Evolutionary conservation across 2,329 filamentous ascomycete genomes (phyloP), one percentile per base, ranked within the genome.

Genomic region (Monilinia vaccinii-corymbosi): DNA sequence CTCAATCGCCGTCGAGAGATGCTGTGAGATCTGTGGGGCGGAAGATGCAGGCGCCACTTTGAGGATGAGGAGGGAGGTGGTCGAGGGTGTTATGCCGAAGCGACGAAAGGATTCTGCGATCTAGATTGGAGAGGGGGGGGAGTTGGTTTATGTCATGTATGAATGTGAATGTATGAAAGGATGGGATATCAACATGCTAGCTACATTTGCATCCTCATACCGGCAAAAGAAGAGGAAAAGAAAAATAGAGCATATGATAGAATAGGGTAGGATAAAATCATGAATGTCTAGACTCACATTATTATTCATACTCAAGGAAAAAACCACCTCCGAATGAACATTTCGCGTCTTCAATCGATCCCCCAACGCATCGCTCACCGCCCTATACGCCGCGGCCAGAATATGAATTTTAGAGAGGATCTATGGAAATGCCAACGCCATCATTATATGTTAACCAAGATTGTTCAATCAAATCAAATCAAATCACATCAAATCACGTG

Each of bases 61-160:
- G 69, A 97, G 79, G 8, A 89, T 85, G 3, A 97, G 76, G n/a
- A 99, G 74, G 66, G 58, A 48, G 32, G 86, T 75, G 48, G 80
- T 85, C 2, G 88, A 94, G 13, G 78, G 76, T 14, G 89, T 83
- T 61, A 97, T 85, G 51, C 94, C 94, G 70, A 94, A 96, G 58
- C 87, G 86, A 36, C 90, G 87, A 74, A 97, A 97, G 0, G 91
- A 87, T 67, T 97, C 92, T 56, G 91, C 83, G 70, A 99, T 97
- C 91, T 95, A 25, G 23, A 18, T 10, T 1, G 8, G 48, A 11
- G 34, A 14, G 34, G 34, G 34, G 11, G 34, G 2, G 34, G 34
- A 11, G 34, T 36, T 36, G 3, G 2, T 4, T 14, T 36, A 2
- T 14, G 34, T 13, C 4, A 28, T 28, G 25, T n/a, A n/a, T n/a